Percentiles rank a stretch among this genome's conserved stretches.
Conservation (phyloP, 2,329 filamentous ascomycete genomes). For the Venturia pyrina region DNA sequence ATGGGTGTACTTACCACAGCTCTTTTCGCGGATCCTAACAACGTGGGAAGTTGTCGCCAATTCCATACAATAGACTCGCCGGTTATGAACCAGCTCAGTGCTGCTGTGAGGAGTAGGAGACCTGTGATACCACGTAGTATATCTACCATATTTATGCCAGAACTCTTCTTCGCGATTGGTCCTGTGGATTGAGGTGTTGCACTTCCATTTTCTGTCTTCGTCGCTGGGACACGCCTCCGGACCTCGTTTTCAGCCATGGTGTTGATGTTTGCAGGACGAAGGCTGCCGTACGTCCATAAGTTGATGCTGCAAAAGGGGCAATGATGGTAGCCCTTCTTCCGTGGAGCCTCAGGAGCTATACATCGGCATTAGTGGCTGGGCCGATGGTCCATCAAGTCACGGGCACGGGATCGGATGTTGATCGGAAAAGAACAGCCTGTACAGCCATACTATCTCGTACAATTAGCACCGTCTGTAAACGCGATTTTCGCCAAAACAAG, state of each 20-base stretch:
- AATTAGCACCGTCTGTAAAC: too few species aligned
- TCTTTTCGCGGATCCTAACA: slow-evolving; percentile 46
- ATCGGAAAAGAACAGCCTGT: too few species aligned
- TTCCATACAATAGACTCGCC: slow-evolving; percentile 54
- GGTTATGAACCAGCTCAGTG: slow-evolving; percentile 30
- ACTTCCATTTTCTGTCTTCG: not conserved
- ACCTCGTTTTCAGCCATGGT: not conserved
- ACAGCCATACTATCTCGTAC: too few species aligned
- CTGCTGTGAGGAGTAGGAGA: slow-evolving; percentile 22
- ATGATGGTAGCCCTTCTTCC: too few species aligned
- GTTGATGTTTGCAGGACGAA: not conserved
- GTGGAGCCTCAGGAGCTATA: too few species aligned
- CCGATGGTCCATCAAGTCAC: too few species aligned
- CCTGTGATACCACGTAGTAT: slow-evolving; percentile 1
- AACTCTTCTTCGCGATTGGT: not conserved
- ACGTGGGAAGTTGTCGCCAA: slow-evolving; percentile 53
- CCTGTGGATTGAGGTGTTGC: not conserved
- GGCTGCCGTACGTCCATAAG: not conserved
- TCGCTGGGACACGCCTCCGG: not conserved
- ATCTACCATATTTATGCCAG: not conserved
- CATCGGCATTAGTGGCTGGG: too few species aligned
- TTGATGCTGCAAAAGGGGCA: too few species aligned
- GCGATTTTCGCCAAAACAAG: too few species aligned
- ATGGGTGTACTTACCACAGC: slow-evolving; percentile 45
- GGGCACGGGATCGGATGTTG: too few species aligned